Base-by-base conservation (phyloP, 2,329 filamentous ascomycete genomes). In the Colletotrichum sp. region DNA sequence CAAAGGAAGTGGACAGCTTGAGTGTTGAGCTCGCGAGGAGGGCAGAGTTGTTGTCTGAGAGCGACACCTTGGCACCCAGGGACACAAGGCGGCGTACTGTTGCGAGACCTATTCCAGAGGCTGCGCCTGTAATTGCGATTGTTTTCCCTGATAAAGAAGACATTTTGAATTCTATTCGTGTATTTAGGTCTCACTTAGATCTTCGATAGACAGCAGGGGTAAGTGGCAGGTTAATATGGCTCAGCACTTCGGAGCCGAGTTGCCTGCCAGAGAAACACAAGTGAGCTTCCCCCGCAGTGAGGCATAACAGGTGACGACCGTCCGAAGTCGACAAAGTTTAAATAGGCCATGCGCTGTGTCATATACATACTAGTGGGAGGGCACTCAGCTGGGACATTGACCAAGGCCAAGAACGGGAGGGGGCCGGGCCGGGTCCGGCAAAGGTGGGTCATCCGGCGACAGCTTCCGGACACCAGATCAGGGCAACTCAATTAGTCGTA, bases 91-190 rank as follows among this genome's bases (percentile, higher is more conserved):
- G 83, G 18, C 84, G 82, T 10, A 88, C 86, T 12, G 87, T 87
- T 13, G 86, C 86, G 16, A 87, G 83, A 36, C 89, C 89, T 67
- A 90, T 90, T 13, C 89, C 89, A 7, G 84, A 85, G 1, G 86
- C 86, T 2, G 86, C 86, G 34, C 89, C 89, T 6, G 88, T 89
- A 30, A 91, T 80, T 69, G 87, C 87, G 74, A 89, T 85, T 44
- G 89, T 85, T 81, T 88, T 89, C 72, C 74, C 79, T 18, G 72
- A 52, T 8, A 82, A 74, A 6, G 65, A 55, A 49, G 63, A 15
- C 75, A 77, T 77, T 18, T 26, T 60, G 2, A 2, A 7, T 0
- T 49, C 2, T 4, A 2, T 21, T 52, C n/a, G 12, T 21, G 39
- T 12, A 49, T 0, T 49, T n/a, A 4, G 9, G 3, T 49, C 9